Evolutionary conservation across 2,329 filamentous ascomycete species (phyloP), one percentile per base, ranked within the genome.

Genomic region (Orbilia quercus): DNA sequence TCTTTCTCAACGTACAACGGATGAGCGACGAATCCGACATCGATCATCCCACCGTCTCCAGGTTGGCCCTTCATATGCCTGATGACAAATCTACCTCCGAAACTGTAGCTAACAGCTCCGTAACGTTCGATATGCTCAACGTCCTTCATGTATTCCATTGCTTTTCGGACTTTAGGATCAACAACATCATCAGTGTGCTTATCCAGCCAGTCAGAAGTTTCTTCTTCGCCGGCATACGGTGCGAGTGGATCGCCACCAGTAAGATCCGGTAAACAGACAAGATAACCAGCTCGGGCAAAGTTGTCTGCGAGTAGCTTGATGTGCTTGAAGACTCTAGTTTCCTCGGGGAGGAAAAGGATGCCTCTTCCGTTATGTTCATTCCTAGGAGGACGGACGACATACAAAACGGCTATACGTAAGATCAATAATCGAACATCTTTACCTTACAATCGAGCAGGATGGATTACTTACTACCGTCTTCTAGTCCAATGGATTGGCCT

Each of bases 251-350:
- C 88, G 71, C 88, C 89, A 75, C 87, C 84, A 84, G 92, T 90
- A 58, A 90, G 81, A 80, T 93, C 90, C 25, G 90, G 86, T 73
- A 92, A 84, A 44, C 91, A 81, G 64, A 85, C 85, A 65, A 88
- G 83, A 82, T 91, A 92, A 76, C 89, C 90, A 79, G 90, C 89
- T 75, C 86, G 86, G 66, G 91, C 91, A 79, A 85, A 90, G 78
- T 90, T 86, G 82, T 93, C 91, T 71, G 90, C 90, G 59, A 53
- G 23, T 11, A 90, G 82, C 80, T 89, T 81, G 78, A 83, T 81
- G 80, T 90, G 88, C 72, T 85, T 82, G 83, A 83, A 85, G 79
- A 86, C 82, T 73, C 85, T 82, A 60, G 84, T 80, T 67, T 85
- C 80, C 72, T 86, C 85, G 12, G 83, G 82, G 40, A 85, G 67